These are phyloP conservation scores for Phytophthora sojae DNA, from an alignment of 352 stramenopile species.

Conservation along the genomic window DNA sequence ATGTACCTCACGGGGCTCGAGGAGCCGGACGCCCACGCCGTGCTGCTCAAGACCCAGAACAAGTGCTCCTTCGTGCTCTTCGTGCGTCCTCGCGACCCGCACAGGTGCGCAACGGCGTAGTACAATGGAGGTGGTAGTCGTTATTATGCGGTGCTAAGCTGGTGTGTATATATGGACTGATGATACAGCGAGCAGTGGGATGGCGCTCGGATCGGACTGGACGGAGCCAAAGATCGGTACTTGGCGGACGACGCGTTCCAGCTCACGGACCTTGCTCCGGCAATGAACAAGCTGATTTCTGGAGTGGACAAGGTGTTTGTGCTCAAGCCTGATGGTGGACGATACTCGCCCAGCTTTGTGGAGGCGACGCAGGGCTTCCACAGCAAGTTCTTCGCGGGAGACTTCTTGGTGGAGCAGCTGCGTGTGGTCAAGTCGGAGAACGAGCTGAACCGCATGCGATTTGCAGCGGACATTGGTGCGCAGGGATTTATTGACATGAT, in stretches of 20 bases:
- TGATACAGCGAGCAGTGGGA: slow-evolving; percentile 80
- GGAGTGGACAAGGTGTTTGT: slow-evolving; percentile 76
- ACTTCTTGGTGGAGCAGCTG: slow-evolving; percentile 80
- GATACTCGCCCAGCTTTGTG: slow-evolving; percentile 64
- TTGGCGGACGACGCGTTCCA: slow-evolving; percentile 74
- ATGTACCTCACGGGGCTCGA: slow-evolving; percentile 87
- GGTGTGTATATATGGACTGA: background rate
- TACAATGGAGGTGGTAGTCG: background rate
- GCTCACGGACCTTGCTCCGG: slow-evolving; percentile 61
- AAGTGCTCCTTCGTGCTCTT: slow-evolving; percentile 81
- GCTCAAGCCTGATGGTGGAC: slow-evolving; percentile 62
- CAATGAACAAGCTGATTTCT: slow-evolving; percentile 64
- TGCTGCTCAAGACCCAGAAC: slow-evolving; percentile 74
- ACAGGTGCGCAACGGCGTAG: slow-evolving; percentile 48
- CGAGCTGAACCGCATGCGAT: slow-evolving; percentile 80
- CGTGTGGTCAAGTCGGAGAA: slow-evolving; percentile 78
- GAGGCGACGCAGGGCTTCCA: slow-evolving; percentile 67
- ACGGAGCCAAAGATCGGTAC: slow-evolving; percentile 67
- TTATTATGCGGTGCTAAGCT: background rate
- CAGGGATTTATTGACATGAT: slow-evolving; percentile 85
- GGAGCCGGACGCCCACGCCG: slow-evolving; percentile 77
- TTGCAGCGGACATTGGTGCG: slow-evolving; percentile 69
- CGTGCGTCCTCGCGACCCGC: slow-evolving; percentile 73
- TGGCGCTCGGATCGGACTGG: slow-evolving; percentile 68
- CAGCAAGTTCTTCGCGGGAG: slow-evolving; percentile 75